A percentile compares a stretch with the other conserved stretches of the same genome.
phyloP scores from a whole-genome alignment of 371 early-diverging fungal genomes.

The Batkoa obscura region DNA sequence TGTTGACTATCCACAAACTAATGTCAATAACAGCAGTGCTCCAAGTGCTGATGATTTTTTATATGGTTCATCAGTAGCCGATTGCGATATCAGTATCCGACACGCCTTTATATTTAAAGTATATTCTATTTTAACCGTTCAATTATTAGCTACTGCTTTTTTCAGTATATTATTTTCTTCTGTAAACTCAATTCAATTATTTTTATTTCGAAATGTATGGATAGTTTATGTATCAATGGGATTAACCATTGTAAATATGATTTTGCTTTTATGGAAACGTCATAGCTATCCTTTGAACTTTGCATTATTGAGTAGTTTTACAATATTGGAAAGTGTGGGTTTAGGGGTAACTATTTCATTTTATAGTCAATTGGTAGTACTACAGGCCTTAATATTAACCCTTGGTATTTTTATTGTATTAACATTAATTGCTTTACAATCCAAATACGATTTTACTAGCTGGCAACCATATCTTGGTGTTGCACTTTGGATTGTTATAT shows the following conservation, averaged over 20 bases:
- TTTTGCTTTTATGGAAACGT: conserved; percentile 37
- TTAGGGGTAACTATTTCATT: conserved; percentile 39
- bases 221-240: conserved; percentile 18
- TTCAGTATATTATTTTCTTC: conserved; percentile 36
- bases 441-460: conserved; percentile 47
- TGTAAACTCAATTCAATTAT: conserved; percentile 14
- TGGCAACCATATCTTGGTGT: conserved; percentile 38
- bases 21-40: not conserved
- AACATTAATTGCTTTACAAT: conserved; percentile 56
- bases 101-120: conserved; percentile 61
- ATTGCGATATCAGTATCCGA: conserved; percentile 31
- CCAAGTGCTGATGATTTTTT: conserved; percentile 26
- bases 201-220: conserved; percentile 16
- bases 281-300: conserved; percentile 43
- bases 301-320: conserved; percentile 36
- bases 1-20: too few species aligned
- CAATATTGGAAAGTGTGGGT: conserved; percentile 38
- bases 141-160: conserved; percentile 34
- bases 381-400: conserved; percentile 55
- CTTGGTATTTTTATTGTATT: conserved; percentile 46
- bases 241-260: conserved; percentile 23
- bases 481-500: conserved; percentile 32
- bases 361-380: conserved; percentile 30
- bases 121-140: conserved; percentile 47
- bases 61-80: conserved; percentile 27